Evolutionary conservation across 2,329 filamentous ascomycete species (phyloP).

Genomic region (Colletotrichum acutatum): DNA sequence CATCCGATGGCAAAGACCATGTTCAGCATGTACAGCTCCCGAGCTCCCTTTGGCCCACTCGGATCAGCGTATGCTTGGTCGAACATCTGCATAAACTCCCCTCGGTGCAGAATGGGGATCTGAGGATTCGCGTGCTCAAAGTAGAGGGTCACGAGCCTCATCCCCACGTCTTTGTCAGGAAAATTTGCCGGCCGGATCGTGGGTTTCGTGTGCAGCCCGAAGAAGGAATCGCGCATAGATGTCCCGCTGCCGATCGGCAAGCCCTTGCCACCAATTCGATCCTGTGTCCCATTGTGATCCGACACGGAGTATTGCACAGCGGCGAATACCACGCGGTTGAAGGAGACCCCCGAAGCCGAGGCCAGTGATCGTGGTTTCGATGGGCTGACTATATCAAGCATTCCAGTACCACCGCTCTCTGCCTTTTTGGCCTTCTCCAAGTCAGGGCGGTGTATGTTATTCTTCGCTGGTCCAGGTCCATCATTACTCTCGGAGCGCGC

Average conservation of each 20-base stretch:
- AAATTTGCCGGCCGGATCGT: constrained; percentile 88
- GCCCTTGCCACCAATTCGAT: constrained; percentile 52
- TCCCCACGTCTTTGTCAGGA: constrained; percentile 79
- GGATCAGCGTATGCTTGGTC: constrained; percentile 81
- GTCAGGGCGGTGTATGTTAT: constrained; percentile 44
- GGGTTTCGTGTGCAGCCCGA: constrained; percentile 92
- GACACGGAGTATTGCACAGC: constrained; percentile 82
- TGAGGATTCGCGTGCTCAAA: constrained; percentile 98
- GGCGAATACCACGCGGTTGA: constrained; percentile 92
- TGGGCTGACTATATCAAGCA: constrained; percentile 81
- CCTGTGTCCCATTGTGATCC: constrained; percentile 68
- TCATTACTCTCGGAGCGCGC: constrained; percentile 47
- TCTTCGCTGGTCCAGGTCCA: constrained; percentile 48
- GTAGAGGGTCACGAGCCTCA: constrained; percentile 82
- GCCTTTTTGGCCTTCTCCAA: constrained; percentile 47
- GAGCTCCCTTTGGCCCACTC: constrained; percentile 73
- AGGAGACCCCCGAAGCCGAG: constrained; percentile 90
- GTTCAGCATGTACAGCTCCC: constrained; percentile 93
- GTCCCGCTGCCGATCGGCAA: constrained; percentile 67
- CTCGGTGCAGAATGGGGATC: constrained; percentile 90
- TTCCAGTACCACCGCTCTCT: constrained; percentile 52
- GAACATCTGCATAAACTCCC: constrained; percentile 90
- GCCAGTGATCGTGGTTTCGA: constrained; percentile 85
- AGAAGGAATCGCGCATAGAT: constrained; percentile 95
- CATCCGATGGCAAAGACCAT: constrained; percentile 97